These are phyloP conservation scores for Salinomyces thailandicus DNA, from an alignment of 2,329 filamentous ascomycete genomes.

Conservation along the genomic window DNA sequence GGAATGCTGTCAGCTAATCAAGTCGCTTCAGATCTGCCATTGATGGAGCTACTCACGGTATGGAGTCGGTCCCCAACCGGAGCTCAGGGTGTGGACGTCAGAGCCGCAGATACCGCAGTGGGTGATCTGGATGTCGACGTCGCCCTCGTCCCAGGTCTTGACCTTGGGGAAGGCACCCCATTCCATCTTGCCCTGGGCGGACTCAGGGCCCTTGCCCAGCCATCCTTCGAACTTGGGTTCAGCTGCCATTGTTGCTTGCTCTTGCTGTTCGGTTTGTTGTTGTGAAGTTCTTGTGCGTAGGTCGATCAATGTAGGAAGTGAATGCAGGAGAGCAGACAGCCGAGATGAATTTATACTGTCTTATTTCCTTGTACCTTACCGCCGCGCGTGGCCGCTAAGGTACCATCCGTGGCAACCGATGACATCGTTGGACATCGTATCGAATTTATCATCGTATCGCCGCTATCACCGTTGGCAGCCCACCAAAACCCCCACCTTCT, in stretches of 20 bases:
- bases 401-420: too few relatives aligned
- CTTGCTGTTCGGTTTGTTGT: neutral
- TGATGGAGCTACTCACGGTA: slow-evolving; percentile 15
- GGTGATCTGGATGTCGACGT: slow-evolving; percentile 33
- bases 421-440: too few relatives aligned
- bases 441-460: too few relatives aligned
- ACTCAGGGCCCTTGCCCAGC: slow-evolving; percentile 41
- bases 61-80: slow-evolving; percentile 36
- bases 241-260: too few relatives aligned
- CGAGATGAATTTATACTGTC: too few relatives aligned
- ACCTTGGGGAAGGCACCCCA: slow-evolving; percentile 28
- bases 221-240: slow-evolving; percentile 49
- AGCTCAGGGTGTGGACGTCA: slow-evolving; percentile 24
- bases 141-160: slow-evolving; percentile 32
- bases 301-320: too few relatives aligned
- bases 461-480: too few relatives aligned
- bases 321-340: slow-evolving; percentile 27
- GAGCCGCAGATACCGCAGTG: slow-evolving; percentile 19
- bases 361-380: too few relatives aligned
- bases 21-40: slow-evolving; percentile 1
- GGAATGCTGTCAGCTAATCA: neutral
- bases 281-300: neutral
- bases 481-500: too few relatives aligned
- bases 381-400: too few relatives aligned
- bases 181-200: slow-evolving; percentile 44